Conservation (phyloP, 306 rosid genomes). For the Quercus agrifolia region DNA sequence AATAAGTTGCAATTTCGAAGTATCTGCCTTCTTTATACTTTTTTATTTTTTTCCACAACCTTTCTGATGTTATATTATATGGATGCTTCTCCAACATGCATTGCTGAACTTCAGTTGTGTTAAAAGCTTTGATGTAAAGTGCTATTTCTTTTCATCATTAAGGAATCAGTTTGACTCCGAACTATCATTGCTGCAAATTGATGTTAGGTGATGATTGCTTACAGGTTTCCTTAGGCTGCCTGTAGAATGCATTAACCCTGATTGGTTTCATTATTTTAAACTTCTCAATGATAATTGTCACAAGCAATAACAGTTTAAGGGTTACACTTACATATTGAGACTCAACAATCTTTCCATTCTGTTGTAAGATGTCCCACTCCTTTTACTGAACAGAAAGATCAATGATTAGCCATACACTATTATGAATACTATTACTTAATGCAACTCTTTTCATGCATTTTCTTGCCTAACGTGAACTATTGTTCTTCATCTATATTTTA, state of each 20-base stretch:
- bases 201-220: too few relatives aligned
- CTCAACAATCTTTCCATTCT: background rate
- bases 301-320: slow-evolving; percentile 7
- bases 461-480: background rate
- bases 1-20: slow-evolving; percentile 4
- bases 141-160: too few relatives aligned
- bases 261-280: background rate
- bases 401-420: background rate
- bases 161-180: too few relatives aligned
- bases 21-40: slow-evolving; percentile 6
- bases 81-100: background rate
- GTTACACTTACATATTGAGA: background rate
- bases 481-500: background rate
- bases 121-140: background rate
- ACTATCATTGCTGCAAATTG: too few relatives aligned
- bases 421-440: background rate
- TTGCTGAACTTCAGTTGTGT: background rate
- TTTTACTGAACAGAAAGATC: background rate
- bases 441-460: background rate
- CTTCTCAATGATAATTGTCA: background rate
- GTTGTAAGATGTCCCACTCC: background rate
- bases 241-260: background rate
- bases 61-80: background rate
- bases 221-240: too few relatives aligned
- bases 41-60: background rate